Conservation (phyloP, 345 rosid species). For the Excoecaria agallocha region DNA sequence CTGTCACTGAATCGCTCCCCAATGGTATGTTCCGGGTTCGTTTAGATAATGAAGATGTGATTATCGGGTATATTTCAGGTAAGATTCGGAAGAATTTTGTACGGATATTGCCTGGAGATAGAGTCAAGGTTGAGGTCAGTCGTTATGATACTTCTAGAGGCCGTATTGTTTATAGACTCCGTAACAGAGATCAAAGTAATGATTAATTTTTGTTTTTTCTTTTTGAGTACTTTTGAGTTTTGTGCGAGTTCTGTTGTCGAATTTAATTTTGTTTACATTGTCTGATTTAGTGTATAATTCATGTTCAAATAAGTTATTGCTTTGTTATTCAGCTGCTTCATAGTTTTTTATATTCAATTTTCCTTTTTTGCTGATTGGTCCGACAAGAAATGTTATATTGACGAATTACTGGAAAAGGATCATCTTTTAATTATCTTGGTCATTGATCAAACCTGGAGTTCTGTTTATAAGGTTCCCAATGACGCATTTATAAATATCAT, state of each 20-base stretch:
- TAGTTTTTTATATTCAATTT: background rate
- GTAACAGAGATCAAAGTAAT: conserved; percentile 31
- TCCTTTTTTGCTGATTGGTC: background rate
- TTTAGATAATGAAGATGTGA: conserved; percentile 53
- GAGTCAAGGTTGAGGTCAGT: conserved; percentile 80
- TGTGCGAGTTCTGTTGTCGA: background rate
- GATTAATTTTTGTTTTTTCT: background rate
- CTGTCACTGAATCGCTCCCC: conserved; percentile 51
- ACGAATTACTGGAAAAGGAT: background rate
- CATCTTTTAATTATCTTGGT: too few species aligned
- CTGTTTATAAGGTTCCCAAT: too few species aligned
- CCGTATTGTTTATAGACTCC: conserved; percentile 61
- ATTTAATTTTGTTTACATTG: background rate
- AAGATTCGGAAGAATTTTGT: conserved; percentile 84
- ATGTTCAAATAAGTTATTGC: background rate
- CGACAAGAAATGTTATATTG: background rate
- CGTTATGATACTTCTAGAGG: conserved; percentile 80
- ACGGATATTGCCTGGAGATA: conserved; percentile 82
- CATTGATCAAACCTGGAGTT: too few species aligned
- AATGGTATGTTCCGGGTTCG: conserved; percentile 70
- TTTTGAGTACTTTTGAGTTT: too few species aligned
- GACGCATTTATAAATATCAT: too few species aligned
- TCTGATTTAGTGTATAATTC: background rate
- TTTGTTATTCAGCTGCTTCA: background rate
- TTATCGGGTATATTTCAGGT: conserved; percentile 89